Conservation (phyloP, 2,329 filamentous ascomycete species). For the Colletotrichum sp. region DNA sequence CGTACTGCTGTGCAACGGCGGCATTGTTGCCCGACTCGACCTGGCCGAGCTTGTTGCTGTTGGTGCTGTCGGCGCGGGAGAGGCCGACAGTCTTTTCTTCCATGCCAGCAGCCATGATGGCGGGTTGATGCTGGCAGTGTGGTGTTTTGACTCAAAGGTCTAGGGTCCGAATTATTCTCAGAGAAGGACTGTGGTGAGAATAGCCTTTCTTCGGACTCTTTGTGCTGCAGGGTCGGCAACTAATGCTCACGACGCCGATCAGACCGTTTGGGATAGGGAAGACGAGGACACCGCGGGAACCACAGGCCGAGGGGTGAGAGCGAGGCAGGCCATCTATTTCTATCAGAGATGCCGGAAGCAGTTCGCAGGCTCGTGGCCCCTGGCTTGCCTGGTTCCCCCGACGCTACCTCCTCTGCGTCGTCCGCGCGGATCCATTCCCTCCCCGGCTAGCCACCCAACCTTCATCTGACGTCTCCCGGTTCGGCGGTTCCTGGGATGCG, state of each 20-base stretch:
- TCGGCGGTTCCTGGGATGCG: background rate
- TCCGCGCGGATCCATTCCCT: background rate
- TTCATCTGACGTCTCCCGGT: conserved; percentile 19
- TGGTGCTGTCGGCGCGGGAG: conserved; percentile 16
- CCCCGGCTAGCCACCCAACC: background rate
- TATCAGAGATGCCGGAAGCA: background rate
- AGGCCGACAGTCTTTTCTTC: conserved; percentile 21
- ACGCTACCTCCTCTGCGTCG: background rate
- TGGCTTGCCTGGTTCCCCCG: background rate
- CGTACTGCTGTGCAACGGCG: conserved; percentile 27
- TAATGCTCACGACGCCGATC: background rate
- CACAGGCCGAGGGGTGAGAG: background rate
- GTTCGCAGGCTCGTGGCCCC: background rate
- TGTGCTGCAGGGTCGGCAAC: background rate
- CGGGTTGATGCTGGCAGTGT: background rate
- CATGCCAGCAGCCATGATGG: conserved; percentile 8
- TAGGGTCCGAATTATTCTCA: background rate
- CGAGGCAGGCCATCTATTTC: background rate
- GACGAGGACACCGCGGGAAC: background rate
- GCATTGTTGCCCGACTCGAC: conserved; percentile 9
- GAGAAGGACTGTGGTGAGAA: background rate
- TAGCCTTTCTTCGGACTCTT: background rate
- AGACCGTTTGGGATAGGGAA: background rate
- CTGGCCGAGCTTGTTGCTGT: conserved; percentile 17
- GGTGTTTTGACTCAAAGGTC: background rate